phyloP scores from a whole-genome alignment of 2,329 filamentous ascomycete genomes.

The Diaporthe citriasiana region DNA sequence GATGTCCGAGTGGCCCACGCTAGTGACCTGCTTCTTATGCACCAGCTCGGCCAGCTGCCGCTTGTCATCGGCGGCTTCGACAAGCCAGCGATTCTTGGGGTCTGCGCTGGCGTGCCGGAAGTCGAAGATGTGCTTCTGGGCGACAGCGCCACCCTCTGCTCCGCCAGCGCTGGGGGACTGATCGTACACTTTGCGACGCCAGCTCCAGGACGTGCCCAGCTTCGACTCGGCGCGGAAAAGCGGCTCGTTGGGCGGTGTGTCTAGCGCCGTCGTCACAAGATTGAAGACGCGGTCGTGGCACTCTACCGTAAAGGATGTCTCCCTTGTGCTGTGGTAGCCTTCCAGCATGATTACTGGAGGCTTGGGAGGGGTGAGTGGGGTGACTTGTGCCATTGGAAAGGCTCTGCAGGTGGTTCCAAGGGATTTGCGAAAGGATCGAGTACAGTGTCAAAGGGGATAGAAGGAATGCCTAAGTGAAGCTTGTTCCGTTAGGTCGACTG shows the following conservation, averaged over 20 bases:
- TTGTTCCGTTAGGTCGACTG: neutral
- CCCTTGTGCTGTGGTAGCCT: neutral
- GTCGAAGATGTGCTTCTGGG: slow-evolving; percentile 40
- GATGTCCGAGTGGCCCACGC: slow-evolving; percentile 37
- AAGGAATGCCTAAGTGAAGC: neutral
- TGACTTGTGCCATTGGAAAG: neutral
- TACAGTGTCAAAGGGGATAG: neutral
- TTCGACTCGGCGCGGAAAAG: slow-evolving; percentile 40
- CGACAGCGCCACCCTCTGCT: neutral
- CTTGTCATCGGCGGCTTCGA: slow-evolving; percentile 39
- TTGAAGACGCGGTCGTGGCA: slow-evolving; percentile 10
- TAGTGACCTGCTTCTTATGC: slow-evolving; percentile 37
- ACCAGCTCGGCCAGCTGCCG: slow-evolving; percentile 40
- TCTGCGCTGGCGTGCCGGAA: slow-evolving; percentile 43
- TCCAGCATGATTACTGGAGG: slow-evolving; percentile 9
- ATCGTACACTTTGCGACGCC: slow-evolving; percentile 43
- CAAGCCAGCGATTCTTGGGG: slow-evolving; percentile 44
- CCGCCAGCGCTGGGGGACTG: neutral
- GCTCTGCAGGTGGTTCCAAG: neutral
- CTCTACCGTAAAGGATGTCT: slow-evolving; percentile 5
- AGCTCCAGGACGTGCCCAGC: slow-evolving; percentile 44
- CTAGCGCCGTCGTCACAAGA: neutral
- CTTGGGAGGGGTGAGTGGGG: neutral
- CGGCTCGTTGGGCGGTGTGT: neutral
- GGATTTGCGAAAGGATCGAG: neutral